Conservation (phyloP, 768 basidiomycete genomes). For the Myochromella boudieri region DNA sequence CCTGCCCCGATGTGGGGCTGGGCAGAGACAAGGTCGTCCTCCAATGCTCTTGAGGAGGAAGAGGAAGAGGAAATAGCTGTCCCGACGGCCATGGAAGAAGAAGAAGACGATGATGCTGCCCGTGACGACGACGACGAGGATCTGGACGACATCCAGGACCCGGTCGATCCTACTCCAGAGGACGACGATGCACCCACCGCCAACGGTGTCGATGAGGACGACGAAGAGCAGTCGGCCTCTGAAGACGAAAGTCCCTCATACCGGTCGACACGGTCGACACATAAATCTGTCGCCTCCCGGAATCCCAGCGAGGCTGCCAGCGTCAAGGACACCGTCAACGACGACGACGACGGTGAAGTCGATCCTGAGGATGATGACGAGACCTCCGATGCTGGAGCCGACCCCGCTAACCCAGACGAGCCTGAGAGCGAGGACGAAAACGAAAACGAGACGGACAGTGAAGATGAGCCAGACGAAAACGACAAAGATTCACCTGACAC, state of each 20-base stretch:
- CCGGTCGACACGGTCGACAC: conserved; percentile 11
- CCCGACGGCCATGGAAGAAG: conserved; percentile 57
- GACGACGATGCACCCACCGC: conserved; percentile 17
- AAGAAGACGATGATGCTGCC: conserved; percentile 57
- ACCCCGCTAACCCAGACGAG: conserved; percentile 8
- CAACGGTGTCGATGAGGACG: conserved; percentile 14
- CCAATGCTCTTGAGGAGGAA: conserved; percentile 45
- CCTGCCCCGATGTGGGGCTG: conserved; percentile 88
- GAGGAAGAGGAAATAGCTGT: conserved; percentile 49
- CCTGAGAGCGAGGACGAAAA: conserved; percentile 24
- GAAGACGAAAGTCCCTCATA: conserved; percentile 16
- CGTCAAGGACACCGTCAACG: conserved; percentile 12
- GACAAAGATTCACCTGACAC: conserved; percentile 24
- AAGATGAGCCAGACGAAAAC: conserved; percentile 27
- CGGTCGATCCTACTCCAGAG: conserved; percentile 6
- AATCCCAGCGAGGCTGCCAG: conserved; percentile 11
- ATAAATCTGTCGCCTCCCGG: conserved; percentile 6
- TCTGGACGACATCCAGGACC: conserved; percentile 23
- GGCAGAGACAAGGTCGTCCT: conserved; percentile 53
- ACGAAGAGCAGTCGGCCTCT: conserved; percentile 14
- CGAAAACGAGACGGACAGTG: conserved; percentile 23
- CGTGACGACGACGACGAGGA: conserved; percentile 33
- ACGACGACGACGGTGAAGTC: conserved; percentile 15
- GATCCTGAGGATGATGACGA: conserved; percentile 18
- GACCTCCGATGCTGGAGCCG: conserved; percentile 13